These are phyloP conservation scores for Ormosia semicastrata DNA, from an alignment of 306 rosid species.

Conservation along the genomic window DNA sequence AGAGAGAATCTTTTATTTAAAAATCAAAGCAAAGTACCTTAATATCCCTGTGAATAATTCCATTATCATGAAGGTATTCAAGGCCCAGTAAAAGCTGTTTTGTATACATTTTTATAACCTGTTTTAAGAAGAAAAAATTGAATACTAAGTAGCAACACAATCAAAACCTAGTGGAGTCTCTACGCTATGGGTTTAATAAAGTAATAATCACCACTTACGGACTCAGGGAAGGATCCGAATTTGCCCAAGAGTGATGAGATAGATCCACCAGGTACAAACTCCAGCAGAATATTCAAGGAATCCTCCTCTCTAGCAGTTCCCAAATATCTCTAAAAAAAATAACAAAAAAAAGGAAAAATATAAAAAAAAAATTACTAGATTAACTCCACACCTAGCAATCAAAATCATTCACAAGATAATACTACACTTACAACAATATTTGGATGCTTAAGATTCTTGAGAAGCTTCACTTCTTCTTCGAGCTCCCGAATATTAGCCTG, in stretches of 20 bases:
- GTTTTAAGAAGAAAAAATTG: background rate
- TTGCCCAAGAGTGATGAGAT: constrained; percentile 88
- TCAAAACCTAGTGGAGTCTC: background rate
- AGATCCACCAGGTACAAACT: constrained; percentile 95
- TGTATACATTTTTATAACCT: constrained; percentile 89
- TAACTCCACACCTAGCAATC: background rate
- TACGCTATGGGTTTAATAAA: background rate
- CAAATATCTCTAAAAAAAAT: constrained; percentile 61
- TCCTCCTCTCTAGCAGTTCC: constrained; percentile 90
- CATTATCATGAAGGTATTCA: constrained; percentile 83
- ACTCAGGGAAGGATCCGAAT: constrained; percentile 89
- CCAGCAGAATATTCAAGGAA: constrained; percentile 84
- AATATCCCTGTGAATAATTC: constrained; percentile 92
- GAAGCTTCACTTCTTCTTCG: constrained; percentile 90
- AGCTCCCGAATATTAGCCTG: constrained; percentile 88
- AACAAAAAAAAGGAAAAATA: background rate
- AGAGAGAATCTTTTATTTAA: background rate
- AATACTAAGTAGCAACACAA: constrained; percentile 1
- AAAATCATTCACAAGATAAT: background rate
- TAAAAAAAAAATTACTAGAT: background rate
- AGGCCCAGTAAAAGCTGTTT: constrained; percentile 85
- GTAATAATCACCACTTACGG: constrained; percentile 55
- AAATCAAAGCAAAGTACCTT: constrained; percentile 50
- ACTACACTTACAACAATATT: constrained; percentile 81
- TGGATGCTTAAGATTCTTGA: constrained; percentile 86